Base-by-base conservation (phyloP, 805 yeast species). In the Scheffersomyces spartinae region DNA sequence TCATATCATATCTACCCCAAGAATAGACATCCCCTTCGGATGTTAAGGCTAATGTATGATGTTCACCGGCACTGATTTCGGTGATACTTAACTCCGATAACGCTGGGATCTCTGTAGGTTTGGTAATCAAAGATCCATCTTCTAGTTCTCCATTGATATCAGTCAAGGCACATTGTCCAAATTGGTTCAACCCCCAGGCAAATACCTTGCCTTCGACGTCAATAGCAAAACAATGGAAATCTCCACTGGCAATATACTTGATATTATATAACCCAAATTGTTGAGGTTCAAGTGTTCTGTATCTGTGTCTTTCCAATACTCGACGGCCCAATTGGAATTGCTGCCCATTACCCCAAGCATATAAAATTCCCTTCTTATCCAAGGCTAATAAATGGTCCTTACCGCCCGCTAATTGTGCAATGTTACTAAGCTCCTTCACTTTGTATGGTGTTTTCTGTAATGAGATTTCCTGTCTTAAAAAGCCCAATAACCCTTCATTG, bases 311-410 rank as follows among this genome's bases (percentile, higher is more conserved):
- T 55, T 73, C 96, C 52, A 75, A 45, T 13, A 86, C 73, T 42
- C 75, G 76, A 44, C 95, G 71, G 13, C 97, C 99, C 37, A 91
- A 64, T 57, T 91, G 97, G 52, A 64, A 74, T 44, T 83, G 94
- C 42, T 86, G 94, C 14, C 96, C 95, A 47, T 83, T 81, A 38
- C 99, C 99, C 98, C 98, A 91, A 0, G 97, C 86, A 45, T 69
- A 84, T 2, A 86, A 96, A 27, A 74, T 64, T 30, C 98, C 98
- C 42, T 71, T 76, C 14, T 70, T 58, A 47, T 86, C 94, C 18
- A 91, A 59, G 13, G 93, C 91, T 24, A 91, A 49, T 18, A 91
- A 49, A 47, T 91, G 98, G 47, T 91, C 97, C 48, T 86, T 86
- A 25, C 99, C 99, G 0, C 81, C 71, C 2, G 93, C 95, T 29